These are phyloP conservation scores for Dissophora globulifera DNA, from an alignment of 192 early-diverging fungal genomes.

Conservation along the genomic window DNA sequence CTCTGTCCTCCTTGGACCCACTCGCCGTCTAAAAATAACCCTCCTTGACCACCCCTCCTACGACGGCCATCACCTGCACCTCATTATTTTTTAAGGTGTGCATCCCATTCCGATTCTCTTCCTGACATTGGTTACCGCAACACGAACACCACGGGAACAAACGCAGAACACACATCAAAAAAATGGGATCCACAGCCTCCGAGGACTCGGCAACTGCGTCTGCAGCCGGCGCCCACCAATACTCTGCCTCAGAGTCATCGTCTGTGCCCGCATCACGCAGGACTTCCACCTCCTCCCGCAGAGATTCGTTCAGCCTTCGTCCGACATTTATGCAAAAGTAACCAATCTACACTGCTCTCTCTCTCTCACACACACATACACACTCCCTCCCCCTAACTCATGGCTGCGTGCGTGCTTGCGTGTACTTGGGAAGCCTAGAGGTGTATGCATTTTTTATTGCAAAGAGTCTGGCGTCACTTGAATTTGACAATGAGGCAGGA, in stretches of 20 bases:
- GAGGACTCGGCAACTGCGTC: slow-evolving; percentile 4
- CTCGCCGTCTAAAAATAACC: slow-evolving; percentile 16
- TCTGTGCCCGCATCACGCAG: slow-evolving; percentile 3
- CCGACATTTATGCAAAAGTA: slow-evolving; percentile 55
- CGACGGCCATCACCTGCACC: too few species aligned
- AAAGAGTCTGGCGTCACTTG: too few species aligned
- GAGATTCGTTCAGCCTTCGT: slow-evolving; percentile 37
- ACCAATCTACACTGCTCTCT: not conserved
- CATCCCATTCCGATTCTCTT: not conserved
- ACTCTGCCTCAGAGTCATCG: not conserved
- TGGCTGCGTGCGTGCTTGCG: too few species aligned
- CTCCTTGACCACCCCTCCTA: not conserved
- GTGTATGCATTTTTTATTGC: not conserved
- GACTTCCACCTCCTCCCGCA: slow-evolving; percentile 32
- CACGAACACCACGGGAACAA: not conserved
- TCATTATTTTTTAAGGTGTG: too few species aligned
- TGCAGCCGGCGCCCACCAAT: not conserved
- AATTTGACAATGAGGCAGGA: not conserved
- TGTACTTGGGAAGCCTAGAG: not conserved
- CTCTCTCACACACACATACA: too few species aligned
- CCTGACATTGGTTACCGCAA: not conserved
- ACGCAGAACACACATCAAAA: not conserved
- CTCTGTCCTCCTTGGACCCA: not conserved
- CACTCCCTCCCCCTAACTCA: too few species aligned
- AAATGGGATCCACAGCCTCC: not conserved